Conservation (phyloP, 2,329 filamentous ascomycete species). For the Colletotrichum orbiculare region DNA sequence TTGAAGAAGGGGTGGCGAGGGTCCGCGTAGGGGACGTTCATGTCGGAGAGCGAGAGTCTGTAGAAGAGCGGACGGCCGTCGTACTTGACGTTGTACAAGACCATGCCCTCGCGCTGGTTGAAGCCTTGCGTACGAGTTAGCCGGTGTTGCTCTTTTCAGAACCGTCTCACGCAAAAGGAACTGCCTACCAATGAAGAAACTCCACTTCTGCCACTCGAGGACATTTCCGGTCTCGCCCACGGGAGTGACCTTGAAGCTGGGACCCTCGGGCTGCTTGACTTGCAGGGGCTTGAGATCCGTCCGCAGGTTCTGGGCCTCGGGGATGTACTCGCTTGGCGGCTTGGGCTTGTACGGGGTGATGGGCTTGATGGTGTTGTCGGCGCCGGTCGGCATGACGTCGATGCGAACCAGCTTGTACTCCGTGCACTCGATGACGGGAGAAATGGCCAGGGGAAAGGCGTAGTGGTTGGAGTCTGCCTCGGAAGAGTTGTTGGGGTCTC, state of each 20-base stretch:
- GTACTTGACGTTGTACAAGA: conserved; percentile 69
- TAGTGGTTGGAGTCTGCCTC: conserved; percentile 77
- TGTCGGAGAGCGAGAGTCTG: conserved; percentile 67
- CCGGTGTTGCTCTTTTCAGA: background rate
- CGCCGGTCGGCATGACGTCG: conserved; percentile 75
- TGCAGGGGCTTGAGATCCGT: conserved; percentile 71
- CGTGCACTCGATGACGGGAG: conserved; percentile 72
- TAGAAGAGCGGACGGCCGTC: conserved; percentile 68
- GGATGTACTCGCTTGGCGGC: conserved; percentile 71
- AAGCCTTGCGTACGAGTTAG: conserved; percentile 50
- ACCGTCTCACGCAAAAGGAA: background rate
- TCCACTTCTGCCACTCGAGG: conserved; percentile 54
- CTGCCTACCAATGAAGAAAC: conserved; percentile 60
- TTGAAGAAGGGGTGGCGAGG: conserved; percentile 70
- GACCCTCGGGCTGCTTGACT: conserved; percentile 70
- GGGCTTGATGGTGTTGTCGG: conserved; percentile 67
- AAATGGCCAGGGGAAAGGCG: conserved; percentile 74
- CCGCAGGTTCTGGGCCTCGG: conserved; percentile 67
- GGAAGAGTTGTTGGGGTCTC: conserved; percentile 67
- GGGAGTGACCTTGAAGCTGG: conserved; percentile 58
- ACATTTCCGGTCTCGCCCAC: conserved; percentile 27
- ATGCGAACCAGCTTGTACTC: conserved; percentile 75
- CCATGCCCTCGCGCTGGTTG: conserved; percentile 68
- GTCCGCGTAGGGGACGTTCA: conserved; percentile 73
- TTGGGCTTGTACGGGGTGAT: conserved; percentile 67